Evolutionary conservation across 345 rosid genomes (phyloP).

Genomic region (Psidium guajava): DNA sequence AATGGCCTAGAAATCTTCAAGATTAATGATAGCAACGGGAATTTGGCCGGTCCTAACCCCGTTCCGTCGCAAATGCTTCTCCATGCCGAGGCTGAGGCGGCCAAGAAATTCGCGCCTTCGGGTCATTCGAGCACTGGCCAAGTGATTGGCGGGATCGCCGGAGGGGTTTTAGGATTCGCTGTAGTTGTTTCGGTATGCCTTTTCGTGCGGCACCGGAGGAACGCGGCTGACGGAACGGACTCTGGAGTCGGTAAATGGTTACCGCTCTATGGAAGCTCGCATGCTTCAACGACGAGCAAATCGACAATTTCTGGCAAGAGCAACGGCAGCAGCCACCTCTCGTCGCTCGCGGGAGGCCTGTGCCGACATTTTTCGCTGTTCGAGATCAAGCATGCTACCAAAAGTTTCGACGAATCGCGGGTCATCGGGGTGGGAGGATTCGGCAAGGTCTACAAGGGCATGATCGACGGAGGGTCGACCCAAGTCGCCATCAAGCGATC

Average conservation of each 20-base stretch:
- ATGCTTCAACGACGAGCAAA: conserved; percentile 8
- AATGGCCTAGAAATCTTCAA: conserved; percentile 59
- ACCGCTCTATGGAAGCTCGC: conserved; percentile 19
- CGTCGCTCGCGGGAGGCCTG: conserved; percentile 41
- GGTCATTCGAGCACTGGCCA: not conserved
- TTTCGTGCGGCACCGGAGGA: conserved; percentile 7
- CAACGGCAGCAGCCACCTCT: conserved; percentile 14
- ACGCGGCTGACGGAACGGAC: not conserved
- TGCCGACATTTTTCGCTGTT: conserved; percentile 43
- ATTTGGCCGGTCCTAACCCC: conserved; percentile 46
- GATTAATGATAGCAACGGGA: conserved; percentile 18
- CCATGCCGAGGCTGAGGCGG: conserved; percentile 5
- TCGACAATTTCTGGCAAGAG: conserved; percentile 25
- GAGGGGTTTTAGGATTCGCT: conserved; percentile 27
- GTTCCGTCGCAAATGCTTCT: conserved; percentile 26
- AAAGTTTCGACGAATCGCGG: conserved; percentile 33
- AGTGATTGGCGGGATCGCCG: conserved; percentile 21
- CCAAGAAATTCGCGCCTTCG: conserved; percentile 1
- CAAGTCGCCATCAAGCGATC: conserved; percentile 56
- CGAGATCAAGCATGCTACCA: conserved; percentile 34
- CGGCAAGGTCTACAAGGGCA: conserved; percentile 50
- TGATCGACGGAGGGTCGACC: conserved; percentile 23
- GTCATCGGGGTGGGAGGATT: conserved; percentile 64
- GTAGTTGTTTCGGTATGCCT: conserved; percentile 14
- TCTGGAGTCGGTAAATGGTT: conserved; percentile 13